Conservation (phyloP, 163 green algal genomes). For the Scenedesmus sp. region DNA sequence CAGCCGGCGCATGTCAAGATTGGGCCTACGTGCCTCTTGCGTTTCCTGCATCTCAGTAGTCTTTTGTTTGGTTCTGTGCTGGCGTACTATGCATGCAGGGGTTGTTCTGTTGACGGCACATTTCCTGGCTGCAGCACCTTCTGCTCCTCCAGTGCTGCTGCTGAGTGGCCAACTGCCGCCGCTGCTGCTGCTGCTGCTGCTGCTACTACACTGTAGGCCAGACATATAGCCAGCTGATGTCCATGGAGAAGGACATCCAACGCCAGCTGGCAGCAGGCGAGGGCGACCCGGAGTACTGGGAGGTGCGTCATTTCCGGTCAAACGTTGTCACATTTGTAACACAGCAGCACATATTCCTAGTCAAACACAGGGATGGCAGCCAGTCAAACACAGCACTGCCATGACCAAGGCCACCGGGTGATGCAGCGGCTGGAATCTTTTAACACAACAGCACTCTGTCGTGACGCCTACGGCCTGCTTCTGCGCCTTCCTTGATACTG, state of each 20-base stretch:
- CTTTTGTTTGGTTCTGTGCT: no score
- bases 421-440: not conserved
- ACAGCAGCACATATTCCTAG: not conserved
- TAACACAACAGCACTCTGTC: not conserved
- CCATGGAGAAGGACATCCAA: conserved; percentile 84
- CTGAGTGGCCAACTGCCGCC: not conserved
- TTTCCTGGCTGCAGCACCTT: not conserved
- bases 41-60: no score
- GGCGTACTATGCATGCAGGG: no score
- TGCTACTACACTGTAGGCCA: conserved; percentile 73
- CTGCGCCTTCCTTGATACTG: not conserved
- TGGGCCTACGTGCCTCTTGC: no score
- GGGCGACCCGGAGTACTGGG: conserved; percentile 95
- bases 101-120: no score
- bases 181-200: not conserved
- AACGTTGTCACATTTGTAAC: not conserved
- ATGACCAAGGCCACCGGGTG: not conserved
- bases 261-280: conserved; percentile 71
- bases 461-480: not conserved
- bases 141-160: not conserved
- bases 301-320: not conserved
- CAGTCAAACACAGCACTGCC: not conserved
- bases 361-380: not conserved
- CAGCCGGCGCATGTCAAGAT: no score
- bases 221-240: conserved; percentile 76